These are phyloP conservation scores for Leishmania turanica DNA, from an alignment of 208 protist species.

Conservation along the genomic window DNA sequence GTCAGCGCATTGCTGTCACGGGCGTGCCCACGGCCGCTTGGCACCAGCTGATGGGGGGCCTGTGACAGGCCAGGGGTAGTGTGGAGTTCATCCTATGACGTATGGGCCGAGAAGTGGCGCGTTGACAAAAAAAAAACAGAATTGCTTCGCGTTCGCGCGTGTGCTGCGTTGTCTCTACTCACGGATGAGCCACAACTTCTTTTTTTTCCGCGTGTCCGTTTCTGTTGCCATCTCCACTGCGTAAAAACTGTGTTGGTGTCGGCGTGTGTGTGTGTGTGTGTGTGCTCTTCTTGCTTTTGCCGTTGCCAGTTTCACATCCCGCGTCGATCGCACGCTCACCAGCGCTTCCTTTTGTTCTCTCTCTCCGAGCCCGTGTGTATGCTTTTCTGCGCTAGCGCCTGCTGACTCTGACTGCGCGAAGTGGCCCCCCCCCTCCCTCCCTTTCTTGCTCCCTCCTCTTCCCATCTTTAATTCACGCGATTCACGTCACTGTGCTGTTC, in stretches of 20 bases:
- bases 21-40: not conserved
- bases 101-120: not conserved
- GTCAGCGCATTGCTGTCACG: not conserved
- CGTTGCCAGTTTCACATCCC: not conserved
- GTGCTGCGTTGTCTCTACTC: not conserved
- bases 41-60: not conserved
- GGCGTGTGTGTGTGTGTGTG: not conserved
- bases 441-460: not conserved
- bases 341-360: not conserved
- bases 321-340: not conserved
- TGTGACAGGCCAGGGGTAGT: not conserved
- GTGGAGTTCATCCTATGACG: not conserved
- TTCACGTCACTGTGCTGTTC: not conserved
- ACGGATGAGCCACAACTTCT: not conserved
- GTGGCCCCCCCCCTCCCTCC: not conserved
- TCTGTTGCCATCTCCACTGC: not conserved
- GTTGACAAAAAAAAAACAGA: not conserved
- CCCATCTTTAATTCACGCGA: not conserved
- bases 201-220: not conserved
- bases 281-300: not conserved
- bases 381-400: not conserved
- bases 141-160: not conserved
- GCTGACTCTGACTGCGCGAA: not conserved
- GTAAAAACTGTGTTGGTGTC: not conserved
- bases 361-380: not conserved